phyloP scores from a whole-genome alignment of 2,329 filamentous ascomycete genomes.

The Diaporthe sp. region DNA sequence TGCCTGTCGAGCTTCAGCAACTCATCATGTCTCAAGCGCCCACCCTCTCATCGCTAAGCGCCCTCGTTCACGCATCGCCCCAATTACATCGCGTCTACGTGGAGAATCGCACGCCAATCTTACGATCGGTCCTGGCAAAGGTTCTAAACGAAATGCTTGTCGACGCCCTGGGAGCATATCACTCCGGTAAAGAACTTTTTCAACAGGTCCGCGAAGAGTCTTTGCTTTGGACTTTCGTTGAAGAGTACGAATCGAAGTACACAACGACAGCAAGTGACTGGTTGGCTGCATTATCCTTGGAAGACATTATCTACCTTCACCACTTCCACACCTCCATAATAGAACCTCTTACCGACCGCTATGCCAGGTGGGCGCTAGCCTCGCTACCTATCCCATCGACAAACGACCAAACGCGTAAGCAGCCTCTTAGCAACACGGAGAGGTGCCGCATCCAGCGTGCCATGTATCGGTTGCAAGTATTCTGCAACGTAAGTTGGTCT shows the following conservation, averaged over 20 bases:
- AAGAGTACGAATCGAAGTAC: not conserved
- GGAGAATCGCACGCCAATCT: not conserved
- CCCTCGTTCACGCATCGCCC: constrained; percentile 22
- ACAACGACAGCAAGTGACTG: not conserved
- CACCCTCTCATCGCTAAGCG: not conserved
- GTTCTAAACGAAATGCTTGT: not conserved
- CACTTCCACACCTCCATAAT: constrained; percentile 38
- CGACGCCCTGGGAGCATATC: not conserved
- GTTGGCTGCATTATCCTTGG: constrained; percentile 3
- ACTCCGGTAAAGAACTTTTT: not conserved
- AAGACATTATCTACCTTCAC: constrained; percentile 34
- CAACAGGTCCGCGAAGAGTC: not conserved
- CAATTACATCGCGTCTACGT: constrained; percentile 15
- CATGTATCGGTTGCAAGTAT: constrained; percentile 35
- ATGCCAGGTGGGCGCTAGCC: constrained; percentile 38
- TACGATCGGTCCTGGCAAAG: not conserved
- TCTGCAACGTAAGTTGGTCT: constrained; percentile 36
- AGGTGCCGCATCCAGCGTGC: constrained; percentile 37
- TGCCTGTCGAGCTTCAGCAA: too few species aligned
- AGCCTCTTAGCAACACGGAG: constrained; percentile 29
- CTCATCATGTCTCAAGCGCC: too few species aligned
- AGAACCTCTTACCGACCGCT: constrained; percentile 41
- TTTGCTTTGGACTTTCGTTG: constrained; percentile 18
- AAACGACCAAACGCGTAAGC: not conserved
- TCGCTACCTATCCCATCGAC: constrained; percentile 6